Evolutionary conservation across 306 rosid genomes (phyloP), one percentile per base, ranked within the genome.

Genomic region (Lathyrus aphaca): DNA sequence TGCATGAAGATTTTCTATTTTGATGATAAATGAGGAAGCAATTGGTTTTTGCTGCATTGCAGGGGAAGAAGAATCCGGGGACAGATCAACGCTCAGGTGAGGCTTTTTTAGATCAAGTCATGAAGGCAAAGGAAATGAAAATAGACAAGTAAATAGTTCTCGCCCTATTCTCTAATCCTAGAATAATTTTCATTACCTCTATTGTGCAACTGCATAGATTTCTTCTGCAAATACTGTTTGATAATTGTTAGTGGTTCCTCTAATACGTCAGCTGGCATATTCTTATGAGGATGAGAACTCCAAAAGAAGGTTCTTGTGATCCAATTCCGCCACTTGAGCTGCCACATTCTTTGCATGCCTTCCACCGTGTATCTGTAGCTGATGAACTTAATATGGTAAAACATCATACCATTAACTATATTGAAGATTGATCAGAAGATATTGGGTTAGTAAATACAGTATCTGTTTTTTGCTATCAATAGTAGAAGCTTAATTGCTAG

Each of bases 261-360:
- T 78, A 38, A 44, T 45, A 27, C 67, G 38, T 75, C 74, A 83
- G 99, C 78, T 91, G 97, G 99, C 99, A 91, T 78, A 79, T 94
- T 69, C 81, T 91, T 64, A 94, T 94, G 99, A 87, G 99, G 78
- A 88, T 94, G 97, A 83, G 49, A 81, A 82, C 79, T 84, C 96
- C 99, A 43, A 87, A 81, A 82, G 85, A 86, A 44, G 95, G 91
- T 35, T 16, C 86, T 9, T 94, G 92, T 38, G 95, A 88, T 39
- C 96, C 97, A 48, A 81, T 94, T 82, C 84, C 99, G 4, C 99
- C 99, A 45, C 95, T 91, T 68, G 99, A 94, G 57, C 85, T 94
- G 43, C 99, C 99, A 17, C 96, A 87, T 77, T 94, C 97, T 68
- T 76, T 94, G 78, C 97, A 94, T 69, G 95, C 97, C 72, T 86